These are phyloP conservation scores for Populus hybrid DNA, from an alignment of 441 rosid species.

Conservation along the genomic window DNA sequence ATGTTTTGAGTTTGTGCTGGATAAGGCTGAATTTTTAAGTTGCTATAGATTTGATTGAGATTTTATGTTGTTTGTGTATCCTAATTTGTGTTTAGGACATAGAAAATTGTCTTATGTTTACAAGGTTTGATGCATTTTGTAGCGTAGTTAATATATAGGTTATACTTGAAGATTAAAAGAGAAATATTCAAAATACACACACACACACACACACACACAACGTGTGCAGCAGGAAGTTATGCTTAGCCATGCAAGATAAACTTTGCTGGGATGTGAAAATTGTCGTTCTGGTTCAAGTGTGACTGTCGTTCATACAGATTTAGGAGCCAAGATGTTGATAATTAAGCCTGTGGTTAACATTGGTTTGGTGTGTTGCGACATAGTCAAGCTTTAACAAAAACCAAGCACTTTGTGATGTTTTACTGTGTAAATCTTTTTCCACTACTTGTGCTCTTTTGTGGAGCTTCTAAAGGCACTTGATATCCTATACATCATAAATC, in stretches of 20 bases:
- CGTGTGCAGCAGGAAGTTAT: not conserved
- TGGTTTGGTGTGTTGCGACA: not conserved
- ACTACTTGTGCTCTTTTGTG: not conserved
- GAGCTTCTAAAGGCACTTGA: not conserved
- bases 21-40: conserved; percentile 1
- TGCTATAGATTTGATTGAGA: not conserved
- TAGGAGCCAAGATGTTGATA: not conserved
- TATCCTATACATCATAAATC: not conserved
- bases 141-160: not conserved
- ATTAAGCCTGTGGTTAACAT: not conserved
- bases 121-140: no score
- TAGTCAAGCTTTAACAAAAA: not conserved
- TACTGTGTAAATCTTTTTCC: not conserved
- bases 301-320: not conserved
- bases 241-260: not conserved
- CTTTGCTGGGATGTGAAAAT: not conserved
- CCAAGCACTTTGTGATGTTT: not conserved
- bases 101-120: not conserved
- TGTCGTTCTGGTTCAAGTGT: not conserved
- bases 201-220: no score
- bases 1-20: not conserved
- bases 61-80: not conserved
- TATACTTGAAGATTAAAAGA: not conserved
- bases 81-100: not conserved
- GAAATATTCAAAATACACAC: no score